phyloP scores from a whole-genome alignment of 495 filamentous ascomycete species.

The Massariosphaeria phaeospora region DNA sequence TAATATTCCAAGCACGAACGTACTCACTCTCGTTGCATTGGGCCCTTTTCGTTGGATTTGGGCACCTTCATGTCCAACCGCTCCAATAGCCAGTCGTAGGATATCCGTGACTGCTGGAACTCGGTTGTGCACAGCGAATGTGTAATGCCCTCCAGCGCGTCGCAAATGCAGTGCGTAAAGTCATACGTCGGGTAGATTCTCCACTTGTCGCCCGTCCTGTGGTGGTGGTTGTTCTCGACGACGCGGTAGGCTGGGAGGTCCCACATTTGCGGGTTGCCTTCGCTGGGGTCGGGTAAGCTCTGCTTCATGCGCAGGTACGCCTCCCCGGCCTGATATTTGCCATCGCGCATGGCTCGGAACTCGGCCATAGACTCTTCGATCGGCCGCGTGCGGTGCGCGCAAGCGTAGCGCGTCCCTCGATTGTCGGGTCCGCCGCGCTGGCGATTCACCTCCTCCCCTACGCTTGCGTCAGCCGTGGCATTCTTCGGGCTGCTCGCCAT shows the following conservation, averaged over 20 bases:
- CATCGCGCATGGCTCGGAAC: conserved; percentile 87
- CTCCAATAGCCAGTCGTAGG: conserved; percentile 85
- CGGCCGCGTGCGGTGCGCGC: conserved; percentile 67
- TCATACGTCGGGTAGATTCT: conserved; percentile 88
- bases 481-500: too few relatives aligned
- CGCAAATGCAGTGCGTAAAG: conserved; percentile 84
- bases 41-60: conserved; percentile 43
- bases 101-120: conserved; percentile 67
- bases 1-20: not conserved
- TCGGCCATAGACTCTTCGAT: conserved; percentile 72
- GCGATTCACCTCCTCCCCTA: conserved; percentile 68
- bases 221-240: conserved; percentile 58
- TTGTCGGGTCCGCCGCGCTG: conserved; percentile 72
- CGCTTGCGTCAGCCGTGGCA: too few relatives aligned
- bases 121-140: conserved; percentile 88
- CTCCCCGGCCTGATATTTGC: conserved; percentile 80
- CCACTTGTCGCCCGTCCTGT: conserved; percentile 70
- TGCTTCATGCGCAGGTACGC: conserved; percentile 93
- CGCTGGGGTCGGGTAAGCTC: conserved; percentile 48
- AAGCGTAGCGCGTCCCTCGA: conserved; percentile 65
- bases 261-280: conserved; percentile 56
- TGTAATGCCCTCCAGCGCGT: conserved; percentile 81
- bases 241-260: conserved; percentile 78
- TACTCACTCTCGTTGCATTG: conserved; percentile 75
- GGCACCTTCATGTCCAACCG: conserved; percentile 60